Evolutionary conservation across 352 stramenopile genomes (phyloP).

Genomic region (Aphanomyces astaci): DNA sequence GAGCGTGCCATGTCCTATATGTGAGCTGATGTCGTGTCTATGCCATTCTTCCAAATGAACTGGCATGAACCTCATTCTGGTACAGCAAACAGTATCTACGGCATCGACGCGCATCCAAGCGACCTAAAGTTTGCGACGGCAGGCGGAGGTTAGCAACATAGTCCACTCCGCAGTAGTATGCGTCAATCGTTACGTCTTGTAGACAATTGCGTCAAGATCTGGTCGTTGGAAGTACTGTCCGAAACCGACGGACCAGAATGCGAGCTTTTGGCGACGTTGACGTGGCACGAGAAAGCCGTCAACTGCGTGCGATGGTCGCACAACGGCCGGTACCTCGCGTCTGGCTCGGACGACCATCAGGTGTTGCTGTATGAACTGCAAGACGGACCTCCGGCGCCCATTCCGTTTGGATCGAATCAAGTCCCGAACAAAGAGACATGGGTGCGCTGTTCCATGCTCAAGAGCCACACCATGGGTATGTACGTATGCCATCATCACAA

Average conservation of each 20-base stretch:
- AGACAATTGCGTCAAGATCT: slow-evolving; percentile 82
- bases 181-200: neutral
- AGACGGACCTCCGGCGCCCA: slow-evolving; percentile 42
- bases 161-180: neutral
- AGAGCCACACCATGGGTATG: slow-evolving; percentile 77
- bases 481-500: neutral
- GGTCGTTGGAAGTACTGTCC: slow-evolving; percentile 38
- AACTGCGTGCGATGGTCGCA: slow-evolving; percentile 80
- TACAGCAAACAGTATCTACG: slow-evolving; percentile 72
- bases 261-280: slow-evolving; percentile 70
- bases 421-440: slow-evolving; percentile 80
- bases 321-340: slow-evolving; percentile 68
- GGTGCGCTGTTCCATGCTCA: slow-evolving; percentile 66
- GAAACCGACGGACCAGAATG: slow-evolving; percentile 28
- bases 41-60: too few species aligned
- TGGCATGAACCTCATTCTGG: neutral
- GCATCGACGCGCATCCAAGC: slow-evolving; percentile 72
- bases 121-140: slow-evolving; percentile 66
- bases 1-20: neutral
- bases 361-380: slow-evolving; percentile 80
- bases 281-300: slow-evolving; percentile 76
- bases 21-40: neutral
- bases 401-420: slow-evolving; percentile 73
- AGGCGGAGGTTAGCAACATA: slow-evolving; percentile 39
- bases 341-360: slow-evolving; percentile 74